Evolutionary conservation across 148 eudicot genomes (phyloP).

Genomic region (Gaultheria prostrata): DNA sequence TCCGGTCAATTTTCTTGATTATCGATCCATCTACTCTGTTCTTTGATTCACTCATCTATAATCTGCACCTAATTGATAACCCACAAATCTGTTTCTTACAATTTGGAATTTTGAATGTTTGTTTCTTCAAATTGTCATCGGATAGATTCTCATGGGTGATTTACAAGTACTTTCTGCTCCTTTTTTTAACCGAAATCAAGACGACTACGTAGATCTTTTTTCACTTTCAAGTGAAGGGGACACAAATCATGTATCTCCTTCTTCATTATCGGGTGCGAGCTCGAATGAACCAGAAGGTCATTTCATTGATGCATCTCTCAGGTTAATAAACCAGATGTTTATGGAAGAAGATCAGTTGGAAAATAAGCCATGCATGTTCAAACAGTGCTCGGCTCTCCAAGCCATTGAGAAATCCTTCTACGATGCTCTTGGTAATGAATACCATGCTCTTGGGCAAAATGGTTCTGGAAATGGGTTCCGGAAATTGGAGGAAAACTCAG

Average conservation of each 20-base stretch:
- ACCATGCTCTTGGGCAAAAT: too few species aligned
- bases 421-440: constrained; percentile 46
- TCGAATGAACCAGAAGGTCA: constrained; percentile 19
- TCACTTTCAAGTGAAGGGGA: constrained; percentile 2
- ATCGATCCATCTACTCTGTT: not conserved
- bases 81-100: not conserved
- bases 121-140: not conserved
- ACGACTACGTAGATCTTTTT: constrained; percentile 12
- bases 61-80: too few species aligned
- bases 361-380: constrained; percentile 34
- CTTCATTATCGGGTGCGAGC: constrained; percentile 14
- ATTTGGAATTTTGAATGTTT: not conserved
- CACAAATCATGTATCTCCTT: not conserved
- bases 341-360: constrained; percentile 57
- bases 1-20: not conserved
- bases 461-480: too few species aligned
- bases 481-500: too few species aligned
- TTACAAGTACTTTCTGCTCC: constrained; percentile 19
- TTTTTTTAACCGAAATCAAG: constrained; percentile 17
- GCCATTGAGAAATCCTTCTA: constrained; percentile 64
- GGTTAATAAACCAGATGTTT: constrained; percentile 49
- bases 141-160: constrained; percentile 1
- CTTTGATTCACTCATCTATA: not conserved
- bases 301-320: constrained; percentile 44
- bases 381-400: constrained; percentile 54